Evolutionary conservation across 2,329 filamentous ascomycete species (phyloP).

Genomic region (Phaeomoniella chlamydospora): DNA sequence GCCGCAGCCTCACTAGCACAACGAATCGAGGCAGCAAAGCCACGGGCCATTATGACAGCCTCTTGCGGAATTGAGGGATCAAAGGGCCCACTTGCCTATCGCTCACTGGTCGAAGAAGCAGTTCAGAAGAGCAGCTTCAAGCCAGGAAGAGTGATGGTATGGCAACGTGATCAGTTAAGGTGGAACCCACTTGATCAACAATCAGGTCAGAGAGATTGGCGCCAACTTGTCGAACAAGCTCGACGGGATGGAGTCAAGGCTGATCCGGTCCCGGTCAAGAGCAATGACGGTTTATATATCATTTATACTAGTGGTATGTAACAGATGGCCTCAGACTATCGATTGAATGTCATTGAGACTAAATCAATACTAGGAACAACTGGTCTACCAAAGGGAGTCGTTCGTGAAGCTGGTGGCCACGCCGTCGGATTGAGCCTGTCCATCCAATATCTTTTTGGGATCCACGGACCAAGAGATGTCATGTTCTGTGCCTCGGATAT

Average conservation of each 20-base stretch:
- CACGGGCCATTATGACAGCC: conserved; percentile 67
- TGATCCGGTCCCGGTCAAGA: conserved; percentile 62
- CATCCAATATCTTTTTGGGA: conserved; percentile 68
- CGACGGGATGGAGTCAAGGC: conserved; percentile 52
- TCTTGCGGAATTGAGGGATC: conserved; percentile 83
- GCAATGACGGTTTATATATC: conserved; percentile 71
- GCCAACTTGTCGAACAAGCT: conserved; percentile 58
- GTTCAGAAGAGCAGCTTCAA: conserved; percentile 54
- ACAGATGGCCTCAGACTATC: background rate
- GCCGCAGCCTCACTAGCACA: conserved; percentile 69
- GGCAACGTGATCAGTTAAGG: conserved; percentile 63
- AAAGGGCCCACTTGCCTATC: conserved; percentile 68
- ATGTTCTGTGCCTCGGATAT: conserved; percentile 73
- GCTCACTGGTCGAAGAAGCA: conserved; percentile 61
- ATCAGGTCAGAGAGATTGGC: conserved; percentile 67
- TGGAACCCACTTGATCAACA: conserved; percentile 58
- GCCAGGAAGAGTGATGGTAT: conserved; percentile 59
- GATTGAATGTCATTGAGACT: no score
- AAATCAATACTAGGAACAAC: conserved; percentile 46
- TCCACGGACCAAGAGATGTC: conserved; percentile 73
- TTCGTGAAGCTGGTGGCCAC: conserved; percentile 72
- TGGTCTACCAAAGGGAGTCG: conserved; percentile 67
- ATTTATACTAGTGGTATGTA: conserved; percentile 61
- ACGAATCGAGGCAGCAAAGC: conserved; percentile 69
- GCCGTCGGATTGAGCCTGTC: conserved; percentile 73